phyloP scores from a whole-genome alignment of 140 eudicot species.

The Ambrosia hybrid region DNA sequence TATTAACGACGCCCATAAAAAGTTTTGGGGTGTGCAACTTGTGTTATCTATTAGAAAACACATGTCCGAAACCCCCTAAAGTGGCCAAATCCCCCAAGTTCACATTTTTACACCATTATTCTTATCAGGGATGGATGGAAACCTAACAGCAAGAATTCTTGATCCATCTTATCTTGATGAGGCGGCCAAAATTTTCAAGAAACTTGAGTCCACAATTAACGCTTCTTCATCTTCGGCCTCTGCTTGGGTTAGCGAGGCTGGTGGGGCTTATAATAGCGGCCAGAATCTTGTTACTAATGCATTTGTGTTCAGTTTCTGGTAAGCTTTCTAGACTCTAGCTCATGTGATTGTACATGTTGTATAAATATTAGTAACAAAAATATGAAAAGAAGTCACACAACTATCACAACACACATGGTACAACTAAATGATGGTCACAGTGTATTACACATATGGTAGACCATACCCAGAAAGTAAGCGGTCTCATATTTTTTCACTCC shows the following conservation, averaged over 20 bases:
- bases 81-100: background rate
- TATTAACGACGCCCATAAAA: too few species aligned
- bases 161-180: constrained; percentile 71
- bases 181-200: constrained; percentile 47
- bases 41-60: background rate
- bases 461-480: too few species aligned
- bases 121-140: constrained; percentile 61
- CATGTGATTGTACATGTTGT: background rate
- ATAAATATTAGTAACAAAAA: background rate
- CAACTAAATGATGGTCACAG: background rate
- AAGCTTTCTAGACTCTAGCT: background rate
- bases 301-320: constrained; percentile 83
- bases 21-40: too few species aligned
- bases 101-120: constrained; percentile 1
- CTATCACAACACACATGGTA: background rate
- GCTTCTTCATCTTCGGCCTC: constrained; percentile 45
- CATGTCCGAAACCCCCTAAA: background rate
- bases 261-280: constrained; percentile 90
- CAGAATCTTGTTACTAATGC: constrained; percentile 66
- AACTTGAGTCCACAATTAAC: constrained; percentile 52
- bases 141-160: constrained; percentile 63
- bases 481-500: too few species aligned
- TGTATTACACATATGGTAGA: too few species aligned
- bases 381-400: background rate
- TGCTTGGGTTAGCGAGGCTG: constrained; percentile 92